These are phyloP conservation scores for Hygrocybe coccinea DNA, from an alignment of 768 basidiomycete species.

Conservation along the genomic window DNA sequence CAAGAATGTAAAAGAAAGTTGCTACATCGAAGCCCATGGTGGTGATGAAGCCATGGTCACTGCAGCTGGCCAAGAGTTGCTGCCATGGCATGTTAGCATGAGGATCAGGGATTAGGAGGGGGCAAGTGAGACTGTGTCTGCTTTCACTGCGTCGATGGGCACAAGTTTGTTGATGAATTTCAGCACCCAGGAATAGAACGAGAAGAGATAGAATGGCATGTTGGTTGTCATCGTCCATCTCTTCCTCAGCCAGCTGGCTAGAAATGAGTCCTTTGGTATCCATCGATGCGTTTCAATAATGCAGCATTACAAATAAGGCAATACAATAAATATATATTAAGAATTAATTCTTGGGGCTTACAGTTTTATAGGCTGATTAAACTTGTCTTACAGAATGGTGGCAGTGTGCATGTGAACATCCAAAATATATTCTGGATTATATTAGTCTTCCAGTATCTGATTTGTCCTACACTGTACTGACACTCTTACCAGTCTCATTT, in stretches of 20 bases:
- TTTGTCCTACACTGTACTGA: no score
- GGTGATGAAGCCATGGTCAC: conserved; percentile 40
- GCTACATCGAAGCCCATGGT: conserved; percentile 41
- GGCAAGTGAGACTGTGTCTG: conserved; percentile 27
- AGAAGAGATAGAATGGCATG: neutral
- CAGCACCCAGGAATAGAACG: neutral
- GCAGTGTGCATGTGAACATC: neutral
- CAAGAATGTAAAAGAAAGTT: conserved; percentile 34
- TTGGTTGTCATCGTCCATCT: neutral
- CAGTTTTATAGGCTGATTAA: neutral
- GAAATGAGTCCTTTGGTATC: neutral
- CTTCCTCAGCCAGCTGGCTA: neutral
- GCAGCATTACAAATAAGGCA: neutral
- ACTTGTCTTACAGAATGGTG: neutral
- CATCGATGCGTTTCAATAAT: neutral
- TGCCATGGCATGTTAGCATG: conserved; percentile 34
- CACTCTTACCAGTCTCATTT: no score
- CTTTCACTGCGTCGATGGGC: neutral
- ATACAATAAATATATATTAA: neutral
- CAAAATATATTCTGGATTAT: neutral
- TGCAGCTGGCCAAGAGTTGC: conserved; percentile 23
- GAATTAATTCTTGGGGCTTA: neutral
- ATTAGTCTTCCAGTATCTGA: no score
- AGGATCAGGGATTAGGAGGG: conserved; percentile 34
- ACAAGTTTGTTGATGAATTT: neutral